Evolutionary conservation across 257 asterid genomes (phyloP), one percentile per base, ranked within the genome.

Genomic region (Plantago ovata): DNA sequence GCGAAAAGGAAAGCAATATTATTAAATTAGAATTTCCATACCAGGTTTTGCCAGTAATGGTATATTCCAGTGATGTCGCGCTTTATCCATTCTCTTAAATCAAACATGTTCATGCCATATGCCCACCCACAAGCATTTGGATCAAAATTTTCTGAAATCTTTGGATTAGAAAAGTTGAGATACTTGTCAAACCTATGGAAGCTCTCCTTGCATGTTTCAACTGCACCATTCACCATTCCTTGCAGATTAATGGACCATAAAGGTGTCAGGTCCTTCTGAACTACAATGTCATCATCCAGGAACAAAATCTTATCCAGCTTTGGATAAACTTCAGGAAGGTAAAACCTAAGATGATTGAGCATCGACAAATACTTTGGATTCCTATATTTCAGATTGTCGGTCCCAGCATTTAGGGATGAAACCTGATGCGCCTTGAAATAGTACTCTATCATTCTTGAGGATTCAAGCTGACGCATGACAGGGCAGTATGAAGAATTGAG

Each of bases 101-200:
- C 95, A 65, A 90, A 90, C 16, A 90, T 67, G 72, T 90, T 90
- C 97, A 90, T 90, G 64, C 97, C 97, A 79, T 64, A 90, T 54
- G 97, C 97, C 95, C 97, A 90, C 39, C 97, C 97, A 74, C 97
- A 90, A 60, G 97, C 88, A 67, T 74, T 71, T 53, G 97, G 89
- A 73, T 86, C 91, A 58, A 90, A 90, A 68, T 80, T 90, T 24
- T 77, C 73, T 38, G 96, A 82, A 75, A 90, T 86, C 76, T 71
- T 79, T 15, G 96, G 95, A 65, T 87, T 86, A 40, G 97, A 82
- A 75, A 90, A 90, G 79, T 90, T 90, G 49, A 90, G 84, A 69
- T 90, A 90, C 73, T 84, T 86, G 68, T 86, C 97, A 74, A 86
- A 86, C 81, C 95, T 79, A 65, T 90, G 96, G 69, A 90, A 90